Evolutionary conservation across 768 basidiomycete genomes (phyloP).

Genomic region (Tylopilus cervinicoccineus): DNA sequence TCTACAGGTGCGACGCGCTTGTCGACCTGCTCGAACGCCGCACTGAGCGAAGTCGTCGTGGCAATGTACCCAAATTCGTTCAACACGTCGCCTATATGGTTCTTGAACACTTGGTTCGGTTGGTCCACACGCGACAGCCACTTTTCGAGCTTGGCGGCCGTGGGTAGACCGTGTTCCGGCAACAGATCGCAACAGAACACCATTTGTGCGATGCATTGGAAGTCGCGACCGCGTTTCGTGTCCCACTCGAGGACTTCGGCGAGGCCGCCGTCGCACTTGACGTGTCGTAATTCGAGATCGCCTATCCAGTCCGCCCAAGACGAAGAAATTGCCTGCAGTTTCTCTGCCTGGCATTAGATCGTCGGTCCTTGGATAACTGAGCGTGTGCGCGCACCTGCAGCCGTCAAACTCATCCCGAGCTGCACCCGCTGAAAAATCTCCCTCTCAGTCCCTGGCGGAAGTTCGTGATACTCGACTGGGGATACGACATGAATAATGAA

Average conservation of each 20-base stretch:
- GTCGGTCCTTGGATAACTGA: no score
- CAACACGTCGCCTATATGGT: slow-evolving; percentile 50
- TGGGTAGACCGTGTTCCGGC: slow-evolving; percentile 45
- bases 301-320: slow-evolving; percentile 67
- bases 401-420: slow-evolving; percentile 68
- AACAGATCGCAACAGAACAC: slow-evolving; percentile 62
- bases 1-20: slow-evolving; percentile 69
- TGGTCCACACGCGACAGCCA: slow-evolving; percentile 32
- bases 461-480: slow-evolving; percentile 63
- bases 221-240: slow-evolving; percentile 67
- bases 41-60: slow-evolving; percentile 33
- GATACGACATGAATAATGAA: neutral
- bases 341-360: slow-evolving; percentile 45
- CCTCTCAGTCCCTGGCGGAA: slow-evolving; percentile 57
- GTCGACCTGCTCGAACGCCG: slow-evolving; percentile 49
- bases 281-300: slow-evolving; percentile 52
- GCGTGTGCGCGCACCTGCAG: slow-evolving; percentile 48
- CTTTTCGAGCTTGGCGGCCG: slow-evolving; percentile 52
- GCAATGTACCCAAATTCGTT: slow-evolving; percentile 54
- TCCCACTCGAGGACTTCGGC: slow-evolving; percentile 56
- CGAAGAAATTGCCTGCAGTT: slow-evolving; percentile 73
- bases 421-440: slow-evolving; percentile 85
- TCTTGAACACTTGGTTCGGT: slow-evolving; percentile 49
- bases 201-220: slow-evolving; percentile 68
- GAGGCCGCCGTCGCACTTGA: slow-evolving; percentile 58